Evolutionary conservation across 2,329 filamentous ascomycete species (phyloP).

Genomic region (Diaporthe destruens): DNA sequence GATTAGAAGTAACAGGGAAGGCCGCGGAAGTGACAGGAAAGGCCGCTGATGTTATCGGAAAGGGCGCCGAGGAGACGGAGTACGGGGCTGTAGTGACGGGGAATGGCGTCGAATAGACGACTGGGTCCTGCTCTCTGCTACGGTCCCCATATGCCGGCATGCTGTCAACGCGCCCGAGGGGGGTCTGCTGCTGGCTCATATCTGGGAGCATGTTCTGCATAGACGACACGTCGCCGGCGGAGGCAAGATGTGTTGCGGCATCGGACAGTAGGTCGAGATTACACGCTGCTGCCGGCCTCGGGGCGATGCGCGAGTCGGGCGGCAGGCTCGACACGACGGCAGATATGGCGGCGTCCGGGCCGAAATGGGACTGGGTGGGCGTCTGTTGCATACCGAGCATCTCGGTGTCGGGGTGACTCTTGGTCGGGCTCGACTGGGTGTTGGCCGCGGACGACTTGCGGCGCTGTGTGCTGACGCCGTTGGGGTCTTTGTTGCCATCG

Average conservation of each 20-base stretch:
- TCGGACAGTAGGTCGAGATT: constrained; percentile 71
- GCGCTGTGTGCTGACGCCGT: constrained; percentile 47
- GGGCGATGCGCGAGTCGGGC: constrained; percentile 61
- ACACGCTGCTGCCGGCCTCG: constrained; percentile 61
- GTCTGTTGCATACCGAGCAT: constrained; percentile 59
- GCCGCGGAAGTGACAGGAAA: constrained; percentile 55
- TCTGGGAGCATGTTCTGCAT: constrained; percentile 65
- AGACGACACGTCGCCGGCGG: constrained; percentile 67
- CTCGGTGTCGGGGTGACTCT: constrained; percentile 61
- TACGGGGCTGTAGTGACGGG: constrained; percentile 53
- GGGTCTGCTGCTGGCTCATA: constrained; percentile 55
- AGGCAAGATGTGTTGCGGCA: constrained; percentile 65
- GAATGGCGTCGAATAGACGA: constrained; percentile 57
- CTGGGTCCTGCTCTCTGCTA: constrained; percentile 58
- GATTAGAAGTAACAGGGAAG: constrained; percentile 36
- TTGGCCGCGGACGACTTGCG: constrained; percentile 65
- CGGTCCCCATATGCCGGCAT: constrained; percentile 62
- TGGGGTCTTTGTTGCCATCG: constrained; percentile 67
- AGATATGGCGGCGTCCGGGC: constrained; percentile 55
- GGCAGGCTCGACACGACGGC: constrained; percentile 55
- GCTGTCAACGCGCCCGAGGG: constrained; percentile 59
- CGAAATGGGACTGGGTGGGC: constrained; percentile 53
- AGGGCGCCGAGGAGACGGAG: constrained; percentile 36
- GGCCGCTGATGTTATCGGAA: constrained; percentile 52
- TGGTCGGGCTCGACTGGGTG: constrained; percentile 59